These are phyloP conservation scores for Phaeosphaeriaceae sp. DNA, from an alignment of 2,329 filamentous ascomycete species.

Conservation along the genomic window DNA sequence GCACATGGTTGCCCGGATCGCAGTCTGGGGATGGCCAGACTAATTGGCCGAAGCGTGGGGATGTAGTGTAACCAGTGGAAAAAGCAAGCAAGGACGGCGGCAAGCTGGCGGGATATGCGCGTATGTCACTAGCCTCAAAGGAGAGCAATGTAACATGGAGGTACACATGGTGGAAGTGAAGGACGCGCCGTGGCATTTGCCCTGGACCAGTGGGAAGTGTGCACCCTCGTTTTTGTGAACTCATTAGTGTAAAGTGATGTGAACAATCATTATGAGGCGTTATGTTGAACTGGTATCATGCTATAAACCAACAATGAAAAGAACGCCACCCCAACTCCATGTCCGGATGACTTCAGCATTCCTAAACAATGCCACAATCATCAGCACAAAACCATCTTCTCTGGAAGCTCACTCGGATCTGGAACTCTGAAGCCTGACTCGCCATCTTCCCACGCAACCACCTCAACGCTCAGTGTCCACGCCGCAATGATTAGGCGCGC, in stretches of 20 bases:
- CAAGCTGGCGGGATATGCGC: neutral
- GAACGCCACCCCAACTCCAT: neutral
- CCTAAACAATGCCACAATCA: neutral
- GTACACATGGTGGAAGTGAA: neutral
- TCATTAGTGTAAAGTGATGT: neutral
- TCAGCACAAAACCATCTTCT: constrained; percentile 18
- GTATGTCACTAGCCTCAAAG: neutral
- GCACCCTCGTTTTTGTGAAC: neutral
- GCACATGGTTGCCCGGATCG: neutral
- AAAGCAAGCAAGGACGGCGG: neutral
- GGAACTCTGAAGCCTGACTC: constrained; percentile 26
- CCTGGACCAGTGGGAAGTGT: neutral
- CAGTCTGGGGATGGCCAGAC: neutral
- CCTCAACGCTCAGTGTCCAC: constrained; percentile 39
- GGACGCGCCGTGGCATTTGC: neutral
- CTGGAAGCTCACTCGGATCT: constrained; percentile 6
- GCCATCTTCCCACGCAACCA: constrained; percentile 31
- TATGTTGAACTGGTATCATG: neutral
- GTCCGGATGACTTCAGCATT: neutral
- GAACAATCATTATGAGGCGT: neutral
- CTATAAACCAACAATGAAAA: neutral
- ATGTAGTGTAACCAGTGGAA: neutral
- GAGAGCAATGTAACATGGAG: neutral
- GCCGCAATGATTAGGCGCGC: constrained; percentile 40
- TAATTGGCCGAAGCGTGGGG: neutral